Percentiles rank a stretch among this genome's conserved stretches.
phyloP scores from a whole-genome alignment of 345 rosid genomes.

The Draba incana region DNA sequence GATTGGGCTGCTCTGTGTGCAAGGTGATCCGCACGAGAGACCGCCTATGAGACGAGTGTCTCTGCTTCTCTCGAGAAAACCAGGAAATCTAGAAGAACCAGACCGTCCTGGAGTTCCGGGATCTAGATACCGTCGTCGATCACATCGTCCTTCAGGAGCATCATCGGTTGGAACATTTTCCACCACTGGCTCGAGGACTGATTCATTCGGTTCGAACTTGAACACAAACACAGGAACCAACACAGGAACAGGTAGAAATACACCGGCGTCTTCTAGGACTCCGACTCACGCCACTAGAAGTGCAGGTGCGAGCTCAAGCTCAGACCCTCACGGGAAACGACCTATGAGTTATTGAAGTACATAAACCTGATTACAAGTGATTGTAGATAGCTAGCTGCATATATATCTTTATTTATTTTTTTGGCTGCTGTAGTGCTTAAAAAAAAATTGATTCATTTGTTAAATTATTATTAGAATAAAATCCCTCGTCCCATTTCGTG shows the following conservation, averaged over 20 bases:
- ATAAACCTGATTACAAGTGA: conserved; percentile 9
- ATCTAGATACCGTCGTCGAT: conserved; percentile 59
- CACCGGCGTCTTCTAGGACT: conserved; percentile 41
- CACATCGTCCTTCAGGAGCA: conserved; percentile 52
- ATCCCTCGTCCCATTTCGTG: neutral
- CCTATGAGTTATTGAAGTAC: conserved; percentile 49
- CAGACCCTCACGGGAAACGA: conserved; percentile 58
- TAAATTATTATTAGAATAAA: conserved; percentile 9
- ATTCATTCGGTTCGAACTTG: conserved; percentile 54
- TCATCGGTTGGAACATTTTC: conserved; percentile 45
- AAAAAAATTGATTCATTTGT: conserved; percentile 32
- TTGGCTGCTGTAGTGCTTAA: conserved; percentile 4
- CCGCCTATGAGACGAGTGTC: conserved; percentile 73
- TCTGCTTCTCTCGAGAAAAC: conserved; percentile 67
- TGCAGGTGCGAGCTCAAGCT: conserved; percentile 35
- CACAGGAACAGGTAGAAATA: conserved; percentile 31
- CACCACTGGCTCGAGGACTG: conserved; percentile 45
- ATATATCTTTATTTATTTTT: neutral
- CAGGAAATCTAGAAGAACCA: conserved; percentile 62
- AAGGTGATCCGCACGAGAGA: conserved; percentile 72
- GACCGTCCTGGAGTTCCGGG: conserved; percentile 72
- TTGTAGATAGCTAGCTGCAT: conserved; percentile 35
- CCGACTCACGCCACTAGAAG: conserved; percentile 37
- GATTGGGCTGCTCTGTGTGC: conserved; percentile 81
- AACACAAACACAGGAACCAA: conserved; percentile 34